Conservation (phyloP, 306 rosid genomes). For the Gastrolobium bilobum region DNA sequence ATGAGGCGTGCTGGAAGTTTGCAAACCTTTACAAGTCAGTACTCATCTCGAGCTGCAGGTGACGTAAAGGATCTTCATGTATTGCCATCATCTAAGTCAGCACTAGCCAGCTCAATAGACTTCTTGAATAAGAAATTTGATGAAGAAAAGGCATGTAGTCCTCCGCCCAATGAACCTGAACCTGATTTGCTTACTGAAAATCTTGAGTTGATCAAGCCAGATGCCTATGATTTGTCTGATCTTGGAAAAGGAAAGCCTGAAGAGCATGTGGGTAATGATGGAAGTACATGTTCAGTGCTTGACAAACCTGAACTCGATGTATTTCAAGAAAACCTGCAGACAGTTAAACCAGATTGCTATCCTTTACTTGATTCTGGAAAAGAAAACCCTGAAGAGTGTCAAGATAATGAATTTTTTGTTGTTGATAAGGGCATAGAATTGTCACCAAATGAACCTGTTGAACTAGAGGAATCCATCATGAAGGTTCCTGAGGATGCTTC, state of each 20-base stretch:
- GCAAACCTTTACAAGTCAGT: constrained; percentile 45
- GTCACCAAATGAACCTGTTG: constrained; percentile 53
- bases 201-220: constrained; percentile 52
- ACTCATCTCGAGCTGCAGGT: constrained; percentile 52
- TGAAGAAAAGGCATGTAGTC: constrained; percentile 52
- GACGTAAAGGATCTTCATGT: constrained; percentile 81
- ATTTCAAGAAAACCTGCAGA: constrained; percentile 56
- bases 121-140: constrained; percentile 74
- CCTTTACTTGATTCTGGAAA: constrained; percentile 50
- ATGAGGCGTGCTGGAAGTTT: constrained; percentile 58
- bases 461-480: constrained; percentile 48
- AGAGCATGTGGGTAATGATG: constrained; percentile 50
- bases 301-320: constrained; percentile 54
- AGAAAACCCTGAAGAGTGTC: constrained; percentile 58
- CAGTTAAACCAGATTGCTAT: constrained; percentile 42
- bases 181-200: constrained; percentile 57
- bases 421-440: constrained; percentile 74
- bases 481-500: constrained; percentile 58
- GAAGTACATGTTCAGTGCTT: constrained; percentile 49
- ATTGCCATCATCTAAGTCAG: constrained; percentile 67
- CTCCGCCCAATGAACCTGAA: constrained; percentile 51
- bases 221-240: constrained; percentile 50
- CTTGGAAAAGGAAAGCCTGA: constrained; percentile 54
- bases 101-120: constrained; percentile 73
- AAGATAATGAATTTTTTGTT: constrained; percentile 65